A percentile compares a stretch with the other conserved stretches of the same genome.
Evolutionary conservation across 1,284 basidiomycete genomes (phyloP).

Genomic region (Ceratobasidium sp.): DNA sequence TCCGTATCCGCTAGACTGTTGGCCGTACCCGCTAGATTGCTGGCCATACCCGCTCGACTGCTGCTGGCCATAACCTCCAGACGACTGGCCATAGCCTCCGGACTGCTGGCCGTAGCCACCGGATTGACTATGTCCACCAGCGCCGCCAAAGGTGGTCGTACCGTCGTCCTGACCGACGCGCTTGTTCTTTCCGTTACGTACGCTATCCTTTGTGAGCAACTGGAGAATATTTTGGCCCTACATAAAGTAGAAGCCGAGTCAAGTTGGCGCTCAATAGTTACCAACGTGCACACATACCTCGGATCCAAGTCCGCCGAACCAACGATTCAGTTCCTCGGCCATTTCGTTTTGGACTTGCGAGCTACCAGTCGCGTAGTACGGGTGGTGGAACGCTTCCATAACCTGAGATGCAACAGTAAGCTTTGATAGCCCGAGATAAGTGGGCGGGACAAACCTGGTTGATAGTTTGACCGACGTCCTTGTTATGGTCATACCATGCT

Average conservation of each 20-base stretch:
- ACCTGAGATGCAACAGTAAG: constrained; percentile 60
- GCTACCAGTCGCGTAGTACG: constrained; percentile 70
- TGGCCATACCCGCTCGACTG: constrained; percentile 32
- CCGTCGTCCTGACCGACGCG: constrained; percentile 57
- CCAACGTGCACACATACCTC: constrained; percentile 63
- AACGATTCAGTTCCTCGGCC: constrained; percentile 71
- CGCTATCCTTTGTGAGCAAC: constrained; percentile 50
- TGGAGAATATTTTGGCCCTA: constrained; percentile 26
- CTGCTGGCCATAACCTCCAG: constrained; percentile 19
- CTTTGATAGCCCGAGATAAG: not conserved
- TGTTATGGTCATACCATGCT: constrained; percentile 68
- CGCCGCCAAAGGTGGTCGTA: constrained; percentile 35
- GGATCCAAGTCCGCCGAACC: constrained; percentile 68
- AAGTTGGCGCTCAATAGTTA: not conserved
- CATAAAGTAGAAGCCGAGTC: not conserved
- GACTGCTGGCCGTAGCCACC: constrained; percentile 39
- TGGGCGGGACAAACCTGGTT: constrained; percentile 60
- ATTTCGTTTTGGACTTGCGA: constrained; percentile 76
- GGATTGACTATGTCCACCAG: constrained; percentile 20
- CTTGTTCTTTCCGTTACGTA: constrained; percentile 60
- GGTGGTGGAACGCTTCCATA: constrained; percentile 78
- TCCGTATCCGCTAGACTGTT: constrained; percentile 41
- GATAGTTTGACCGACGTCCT: constrained; percentile 66
- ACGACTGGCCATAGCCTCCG: constrained; percentile 38
- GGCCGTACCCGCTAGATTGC: constrained; percentile 38